Evolutionary conservation across 148 eudicot genomes (phyloP), one percentile per base, ranked within the genome.

Genomic region (Rhododendron ferrugineum): DNA sequence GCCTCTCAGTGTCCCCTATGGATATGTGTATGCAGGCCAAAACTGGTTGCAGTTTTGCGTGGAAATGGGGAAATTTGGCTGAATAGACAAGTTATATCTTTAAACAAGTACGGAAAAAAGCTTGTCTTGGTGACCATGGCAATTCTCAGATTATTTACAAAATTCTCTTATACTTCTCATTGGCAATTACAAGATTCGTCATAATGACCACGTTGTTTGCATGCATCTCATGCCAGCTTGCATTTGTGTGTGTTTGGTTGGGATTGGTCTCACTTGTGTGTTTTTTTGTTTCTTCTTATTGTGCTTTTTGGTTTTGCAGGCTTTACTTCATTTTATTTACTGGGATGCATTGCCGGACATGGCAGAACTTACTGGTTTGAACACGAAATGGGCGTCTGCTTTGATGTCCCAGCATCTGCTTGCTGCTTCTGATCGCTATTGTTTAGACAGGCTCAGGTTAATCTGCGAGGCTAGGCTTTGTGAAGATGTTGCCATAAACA

Each of bases 341-440:
- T 95, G 95, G 93, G 99, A 97, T 86, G 88, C 82, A 18, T 87
- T 97, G 82, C 99, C 98, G 18, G 98, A 95, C 86, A 85, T 95
- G 93, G 92, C 92, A 80, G 98, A 94, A 87, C 88, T 95, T 82
- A 90, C 92, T 85, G 99, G 94, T 81, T 68, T 89, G 81, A 92
- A 92, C 87, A 91, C 95, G 34, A 95, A 93, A 82, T 93, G 96
- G 88, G 95, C 94, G 72, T 91, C 93, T 85, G 92, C 98, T 50
- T 85, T 93, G 85, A 91, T 97, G 93, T 93, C 93, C 88, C 99
- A 97, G 88, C 99, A 97, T 92, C 89, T 97, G 89, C 96, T 97
- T 90, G 99, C 94, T 81, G 98, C 99, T 42, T 95, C 99, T 50
- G 99, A 97, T 85, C 93, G 93, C 14, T 97, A 94, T 88, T 97